Percentiles rank a stretch among this genome's conserved stretches.
phyloP scores from a whole-genome alignment of 1,139 yeast genomes.

The Hyphopichia buzzinii region DNA sequence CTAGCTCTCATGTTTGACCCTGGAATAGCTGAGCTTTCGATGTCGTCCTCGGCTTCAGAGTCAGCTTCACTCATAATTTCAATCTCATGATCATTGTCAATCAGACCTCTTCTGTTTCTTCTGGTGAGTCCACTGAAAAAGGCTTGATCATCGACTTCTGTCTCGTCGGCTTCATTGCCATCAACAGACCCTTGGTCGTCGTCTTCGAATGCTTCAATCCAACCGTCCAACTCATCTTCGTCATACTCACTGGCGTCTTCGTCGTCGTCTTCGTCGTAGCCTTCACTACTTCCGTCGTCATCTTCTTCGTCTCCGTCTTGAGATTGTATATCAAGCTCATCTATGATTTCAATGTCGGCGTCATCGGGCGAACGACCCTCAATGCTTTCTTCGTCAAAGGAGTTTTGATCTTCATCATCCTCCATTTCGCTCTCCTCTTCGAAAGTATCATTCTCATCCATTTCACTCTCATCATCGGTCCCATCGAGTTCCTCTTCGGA shows the following conservation, averaged over 20 bases:
- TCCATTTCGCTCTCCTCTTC: slow-evolving; percentile 12
- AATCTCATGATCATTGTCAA: background rate
- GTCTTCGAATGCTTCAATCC: slow-evolving; percentile 44
- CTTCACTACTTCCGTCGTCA: slow-evolving; percentile 19
- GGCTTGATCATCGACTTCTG: slow-evolving; percentile 7
- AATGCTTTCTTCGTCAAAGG: slow-evolving; percentile 28
- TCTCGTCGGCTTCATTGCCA: slow-evolving; percentile 4
- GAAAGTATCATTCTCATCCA: slow-evolving; percentile 13
- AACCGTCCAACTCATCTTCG: slow-evolving; percentile 43
- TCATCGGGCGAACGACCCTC: slow-evolving; percentile 28
- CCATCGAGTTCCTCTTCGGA: slow-evolving; percentile 29
- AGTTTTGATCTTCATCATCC: slow-evolving; percentile 13
- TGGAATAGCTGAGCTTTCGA: slow-evolving; percentile 8
- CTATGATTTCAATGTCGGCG: slow-evolving; percentile 41
- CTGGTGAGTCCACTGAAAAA: slow-evolving; percentile 6
- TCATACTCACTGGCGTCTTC: slow-evolving; percentile 35
- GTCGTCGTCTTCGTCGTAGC: slow-evolving; percentile 30
- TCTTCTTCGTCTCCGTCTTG: slow-evolving; percentile 9
- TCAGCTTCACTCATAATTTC: slow-evolving; percentile 20
- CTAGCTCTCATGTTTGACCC: slow-evolving; percentile 16
- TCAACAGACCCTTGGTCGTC: slow-evolving; percentile 16
- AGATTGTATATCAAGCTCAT: slow-evolving; percentile 35
- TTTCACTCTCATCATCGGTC: slow-evolving; percentile 17
- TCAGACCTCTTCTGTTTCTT: slow-evolving; percentile 16
- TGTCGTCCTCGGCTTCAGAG: slow-evolving; percentile 21